Conservation (phyloP, 345 rosid genomes). For the Brassica napus region DNA sequence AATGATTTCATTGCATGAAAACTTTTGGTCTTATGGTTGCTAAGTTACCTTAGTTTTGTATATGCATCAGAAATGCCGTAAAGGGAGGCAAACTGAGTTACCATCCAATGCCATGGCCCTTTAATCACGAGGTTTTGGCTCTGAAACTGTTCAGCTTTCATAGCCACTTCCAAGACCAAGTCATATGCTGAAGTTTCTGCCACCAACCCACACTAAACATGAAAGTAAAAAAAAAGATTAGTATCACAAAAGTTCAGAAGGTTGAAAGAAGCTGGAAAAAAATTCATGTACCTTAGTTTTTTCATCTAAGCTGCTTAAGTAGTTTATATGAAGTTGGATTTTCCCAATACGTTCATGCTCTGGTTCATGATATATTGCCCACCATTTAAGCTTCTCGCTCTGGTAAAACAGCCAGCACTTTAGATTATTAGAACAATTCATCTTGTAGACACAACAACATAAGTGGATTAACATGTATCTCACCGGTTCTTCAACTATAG, state of each 20-base stretch:
- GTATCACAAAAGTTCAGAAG: neutral
- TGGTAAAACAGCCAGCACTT: slow-evolving; percentile 37
- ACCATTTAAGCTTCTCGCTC: slow-evolving; percentile 83
- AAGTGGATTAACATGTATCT: slow-evolving; percentile 18
- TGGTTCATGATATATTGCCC: slow-evolving; percentile 84
- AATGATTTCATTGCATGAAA: neutral
- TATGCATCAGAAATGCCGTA: slow-evolving; percentile 86
- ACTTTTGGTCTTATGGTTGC: neutral
- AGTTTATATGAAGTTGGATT: slow-evolving; percentile 69
- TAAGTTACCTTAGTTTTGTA: slow-evolving; percentile 65
- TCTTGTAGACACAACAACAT: neutral
- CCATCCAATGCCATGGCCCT: slow-evolving; percentile 87
- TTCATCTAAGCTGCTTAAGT: slow-evolving; percentile 71
- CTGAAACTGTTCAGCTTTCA: slow-evolving; percentile 74
- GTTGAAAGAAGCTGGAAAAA: neutral
- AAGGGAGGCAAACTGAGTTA: slow-evolving; percentile 67
- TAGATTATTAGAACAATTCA: neutral
- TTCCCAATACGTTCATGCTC: slow-evolving; percentile 85
- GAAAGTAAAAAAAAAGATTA: neutral
- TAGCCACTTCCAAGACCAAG: slow-evolving; percentile 79
- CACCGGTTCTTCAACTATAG: slow-evolving; percentile 70
- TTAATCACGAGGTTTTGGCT: slow-evolving; percentile 63
- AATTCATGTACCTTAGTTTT: slow-evolving; percentile 41
- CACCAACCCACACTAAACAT: slow-evolving; percentile 65
- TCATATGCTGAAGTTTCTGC: slow-evolving; percentile 96